Evolutionary conservation across 306 rosid species (phyloP).

Genomic region (Trifolium subterraneum): DNA sequence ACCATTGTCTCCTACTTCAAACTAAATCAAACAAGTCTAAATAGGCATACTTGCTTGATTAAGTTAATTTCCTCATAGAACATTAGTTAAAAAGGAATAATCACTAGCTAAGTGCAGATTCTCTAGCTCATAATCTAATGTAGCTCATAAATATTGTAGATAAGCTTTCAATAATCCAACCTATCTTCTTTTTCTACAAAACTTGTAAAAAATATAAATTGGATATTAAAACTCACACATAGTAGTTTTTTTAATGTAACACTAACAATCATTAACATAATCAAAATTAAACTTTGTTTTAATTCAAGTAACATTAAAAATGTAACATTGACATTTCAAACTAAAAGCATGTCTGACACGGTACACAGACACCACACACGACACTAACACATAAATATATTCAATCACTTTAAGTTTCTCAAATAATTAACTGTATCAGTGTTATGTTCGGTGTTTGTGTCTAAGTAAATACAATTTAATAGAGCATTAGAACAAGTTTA

Average conservation of each 20-base stretch:
- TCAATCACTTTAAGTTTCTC: background rate
- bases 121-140: background rate
- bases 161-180: background rate
- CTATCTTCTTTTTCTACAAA: background rate
- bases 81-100: background rate
- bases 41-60: background rate
- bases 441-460: background rate
- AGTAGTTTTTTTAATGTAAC: background rate
- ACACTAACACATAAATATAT: background rate
- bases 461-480: background rate
- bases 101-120: conserved; percentile 10
- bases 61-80: background rate
- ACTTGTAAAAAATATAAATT: background rate
- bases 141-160: background rate
- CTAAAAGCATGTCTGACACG: background rate
- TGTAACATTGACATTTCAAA: background rate
- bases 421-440: background rate
- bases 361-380: background rate
- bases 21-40: conserved; percentile 7
- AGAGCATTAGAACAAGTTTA: background rate
- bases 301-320: background rate
- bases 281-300: background rate
- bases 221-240: background rate
- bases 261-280: background rate
- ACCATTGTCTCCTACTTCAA: background rate